These are phyloP conservation scores for Cryphonectria japonica DNA, from an alignment of 2,329 filamentous ascomycete genomes.

Conservation along the genomic window DNA sequence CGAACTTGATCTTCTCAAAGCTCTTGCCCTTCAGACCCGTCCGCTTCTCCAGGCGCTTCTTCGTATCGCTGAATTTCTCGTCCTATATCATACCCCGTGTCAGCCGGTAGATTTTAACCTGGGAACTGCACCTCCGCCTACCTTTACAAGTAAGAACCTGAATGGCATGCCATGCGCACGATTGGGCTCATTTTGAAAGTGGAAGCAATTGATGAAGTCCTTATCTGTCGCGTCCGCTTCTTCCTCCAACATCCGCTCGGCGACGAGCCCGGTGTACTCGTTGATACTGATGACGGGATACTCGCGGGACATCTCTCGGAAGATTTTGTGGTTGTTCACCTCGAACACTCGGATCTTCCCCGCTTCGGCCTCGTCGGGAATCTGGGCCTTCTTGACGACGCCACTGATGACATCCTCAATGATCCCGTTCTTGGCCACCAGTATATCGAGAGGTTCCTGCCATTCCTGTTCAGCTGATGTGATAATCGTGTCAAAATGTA, in stretches of 20 bases:
- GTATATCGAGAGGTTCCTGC: slow-evolving; percentile 76
- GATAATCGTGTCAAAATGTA: slow-evolving; percentile 11
- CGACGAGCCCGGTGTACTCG: slow-evolving; percentile 82
- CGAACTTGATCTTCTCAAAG: slow-evolving; percentile 98
- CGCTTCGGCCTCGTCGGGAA: slow-evolving; percentile 72
- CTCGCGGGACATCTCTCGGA: slow-evolving; percentile 73
- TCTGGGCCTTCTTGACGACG: slow-evolving; percentile 78
- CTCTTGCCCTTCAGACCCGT: slow-evolving; percentile 97
- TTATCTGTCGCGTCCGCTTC: slow-evolving; percentile 61
- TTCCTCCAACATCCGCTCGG: slow-evolving; percentile 78
- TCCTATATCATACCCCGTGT: slow-evolving; percentile 51
- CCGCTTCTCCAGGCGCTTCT: slow-evolving; percentile 89
- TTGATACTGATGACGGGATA: slow-evolving; percentile 80
- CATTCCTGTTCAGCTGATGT: slow-evolving; percentile 33
- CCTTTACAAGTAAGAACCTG: slow-evolving; percentile 82
- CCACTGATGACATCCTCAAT: slow-evolving; percentile 77
- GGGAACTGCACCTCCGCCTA: slow-evolving; percentile 53
- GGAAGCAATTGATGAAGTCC: slow-evolving; percentile 78
- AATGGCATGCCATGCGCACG: slow-evolving; percentile 90
- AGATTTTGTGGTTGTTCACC: slow-evolving; percentile 79
- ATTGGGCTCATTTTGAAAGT: slow-evolving; percentile 87
- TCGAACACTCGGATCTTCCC: slow-evolving; percentile 81
- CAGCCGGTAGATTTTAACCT: background rate
- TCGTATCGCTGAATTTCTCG: slow-evolving; percentile 88
- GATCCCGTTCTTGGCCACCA: slow-evolving; percentile 84